Evolutionary conservation across 352 stramenopile genomes (phyloP), one percentile per base, ranked within the genome.

Genomic region (Phytophthora idaei): DNA sequence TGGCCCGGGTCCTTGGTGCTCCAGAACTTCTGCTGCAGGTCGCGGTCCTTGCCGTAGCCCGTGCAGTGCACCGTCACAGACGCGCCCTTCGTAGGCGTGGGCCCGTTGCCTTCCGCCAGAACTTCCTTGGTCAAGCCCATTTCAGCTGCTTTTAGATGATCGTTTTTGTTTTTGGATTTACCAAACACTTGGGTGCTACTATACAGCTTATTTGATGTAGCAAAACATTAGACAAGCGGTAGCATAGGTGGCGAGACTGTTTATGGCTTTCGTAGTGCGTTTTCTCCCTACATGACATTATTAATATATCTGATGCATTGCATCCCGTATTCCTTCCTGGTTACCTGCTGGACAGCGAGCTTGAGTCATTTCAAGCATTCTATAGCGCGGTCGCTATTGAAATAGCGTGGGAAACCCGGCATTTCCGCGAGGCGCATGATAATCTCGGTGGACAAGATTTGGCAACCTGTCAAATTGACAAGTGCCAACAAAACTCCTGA

Each of bases 1-100:
- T 99, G 94, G 10, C 94, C 96, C 8, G 93, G 87, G 83, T 99
- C 97, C 74, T 98, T 98, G 7, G 93, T 98, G 71, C 82, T 97
- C 95, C 97, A 99, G 80, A 99, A 99, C 73, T 98, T 98, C 62
- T 87, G 54, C 28, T 44, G 50, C 39, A 90, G 67, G 64, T 92
- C 79, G 50, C 63, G 71, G 63, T 92, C 76, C 69, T 92, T 94
- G 57, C 83, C 86, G 68, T 83, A 92, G 45, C 89, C 89, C 46
- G 87, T 95, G 78, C 83, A 93, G 70, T 96, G 86, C 45, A 94
- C 83, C 31, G 83, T 95, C 41, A 95, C 89, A 1, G 66, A 90
- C 42, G 73, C 67, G 56, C 85, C 87, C 42, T 80, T 88, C 21
- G 76, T 59, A 27, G 87, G 85, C 48, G 53, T 84, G 49, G 74